phyloP scores from a whole-genome alignment of 805 yeast genomes.

The Martiniozyma abietophila region DNA sequence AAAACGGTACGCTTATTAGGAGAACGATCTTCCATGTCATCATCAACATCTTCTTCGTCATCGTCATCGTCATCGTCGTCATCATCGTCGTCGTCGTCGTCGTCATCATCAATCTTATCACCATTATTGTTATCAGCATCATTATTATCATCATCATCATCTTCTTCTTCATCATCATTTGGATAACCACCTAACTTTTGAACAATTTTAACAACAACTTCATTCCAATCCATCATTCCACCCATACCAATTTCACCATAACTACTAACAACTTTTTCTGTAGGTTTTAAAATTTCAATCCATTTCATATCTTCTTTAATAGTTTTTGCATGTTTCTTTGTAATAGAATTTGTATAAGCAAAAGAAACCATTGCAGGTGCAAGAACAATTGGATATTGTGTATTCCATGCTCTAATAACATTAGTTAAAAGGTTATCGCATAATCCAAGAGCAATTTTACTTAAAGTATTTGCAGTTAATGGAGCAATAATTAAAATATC shows the following conservation, averaged over 20 bases:
- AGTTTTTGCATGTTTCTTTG: slow-evolving; percentile 43
- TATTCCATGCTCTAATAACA: slow-evolving; percentile 54
- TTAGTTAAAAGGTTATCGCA: slow-evolving; percentile 52
- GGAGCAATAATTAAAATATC: slow-evolving; percentile 50
- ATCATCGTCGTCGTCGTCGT: slow-evolving; percentile 22
- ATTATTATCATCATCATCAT: slow-evolving; percentile 31
- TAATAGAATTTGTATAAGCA: slow-evolving; percentile 48
- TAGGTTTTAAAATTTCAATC: slow-evolving; percentile 51
- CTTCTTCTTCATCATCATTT: slow-evolving; percentile 46
- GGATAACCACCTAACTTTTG: slow-evolving; percentile 42
- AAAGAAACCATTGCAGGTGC: slow-evolving; percentile 57
- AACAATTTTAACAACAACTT: slow-evolving; percentile 46
- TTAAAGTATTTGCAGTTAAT: slow-evolving; percentile 46
- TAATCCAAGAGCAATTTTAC: slow-evolving; percentile 47
- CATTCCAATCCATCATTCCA: slow-evolving; percentile 63
- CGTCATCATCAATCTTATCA: slow-evolving; percentile 22
- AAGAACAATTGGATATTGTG: slow-evolving; percentile 44
- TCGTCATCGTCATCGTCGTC: slow-evolving; percentile 21
- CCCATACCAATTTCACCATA: slow-evolving; percentile 59
- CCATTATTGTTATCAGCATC: slow-evolving; percentile 17
- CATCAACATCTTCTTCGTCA: slow-evolving; percentile 17
- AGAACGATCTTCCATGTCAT: slow-evolving; percentile 10
- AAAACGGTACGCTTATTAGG: slow-evolving; percentile 11
- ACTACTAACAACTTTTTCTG: slow-evolving; percentile 46
- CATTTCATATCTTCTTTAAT: slow-evolving; percentile 55